phyloP scores from a whole-genome alignment of 768 basidiomycete genomes.

The Mycena vulgaris region DNA sequence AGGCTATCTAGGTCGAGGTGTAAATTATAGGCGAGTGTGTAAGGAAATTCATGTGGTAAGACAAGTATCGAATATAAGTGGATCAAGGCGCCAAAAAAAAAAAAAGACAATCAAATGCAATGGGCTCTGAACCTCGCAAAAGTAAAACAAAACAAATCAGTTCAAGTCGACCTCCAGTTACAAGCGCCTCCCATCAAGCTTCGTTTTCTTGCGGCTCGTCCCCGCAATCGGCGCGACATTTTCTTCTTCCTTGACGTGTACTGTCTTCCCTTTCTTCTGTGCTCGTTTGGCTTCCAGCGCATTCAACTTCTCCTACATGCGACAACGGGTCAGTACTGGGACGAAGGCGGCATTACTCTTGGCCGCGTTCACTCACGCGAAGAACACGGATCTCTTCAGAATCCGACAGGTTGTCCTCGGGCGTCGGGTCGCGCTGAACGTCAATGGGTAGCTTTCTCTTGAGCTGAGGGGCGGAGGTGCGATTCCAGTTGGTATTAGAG shows the following conservation, averaged over 20 bases:
- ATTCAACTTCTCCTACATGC: slow-evolving; percentile 14
- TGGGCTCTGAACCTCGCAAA: background rate
- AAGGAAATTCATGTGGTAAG: background rate
- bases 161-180: background rate
- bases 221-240: slow-evolving; percentile 13
- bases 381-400: slow-evolving; percentile 14
- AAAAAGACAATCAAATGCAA: background rate
- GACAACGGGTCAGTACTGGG: background rate
- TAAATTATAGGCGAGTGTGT: background rate
- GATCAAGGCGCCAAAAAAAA: background rate
- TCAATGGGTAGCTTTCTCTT: slow-evolving; percentile 11
- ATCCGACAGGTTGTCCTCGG: slow-evolving; percentile 13
- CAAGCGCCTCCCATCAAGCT: background rate
- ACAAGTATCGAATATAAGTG: background rate
- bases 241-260: slow-evolving; percentile 21
- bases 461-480: slow-evolving; percentile 19
- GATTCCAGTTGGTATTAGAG: background rate
- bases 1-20: background rate
- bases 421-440: background rate
- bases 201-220: slow-evolving; percentile 12
- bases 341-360: no score
- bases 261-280: background rate
- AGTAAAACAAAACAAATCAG: background rate
- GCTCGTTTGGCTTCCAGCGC: slow-evolving; percentile 23
- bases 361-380: slow-evolving; percentile 12